Base-by-base conservation (phyloP, 2,329 filamentous ascomycete species). In the Pestalotiopsis fici region DNA sequence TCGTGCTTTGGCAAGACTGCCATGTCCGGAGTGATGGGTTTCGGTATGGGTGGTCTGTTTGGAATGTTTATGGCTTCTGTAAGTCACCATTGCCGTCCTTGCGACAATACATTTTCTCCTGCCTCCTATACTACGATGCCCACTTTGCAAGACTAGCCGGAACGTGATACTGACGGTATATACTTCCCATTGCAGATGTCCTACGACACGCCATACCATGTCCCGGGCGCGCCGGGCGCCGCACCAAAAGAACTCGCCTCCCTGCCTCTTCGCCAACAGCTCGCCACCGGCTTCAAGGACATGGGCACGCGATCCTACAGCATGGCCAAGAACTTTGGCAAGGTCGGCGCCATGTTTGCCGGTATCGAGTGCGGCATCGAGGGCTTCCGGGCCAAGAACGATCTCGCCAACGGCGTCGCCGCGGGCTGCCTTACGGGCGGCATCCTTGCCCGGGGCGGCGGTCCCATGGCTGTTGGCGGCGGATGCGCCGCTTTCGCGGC, bases 1-100 rank as follows among this genome's bases (percentile, higher is more conserved):
- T 97, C 93, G 39, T 99, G 96, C 78, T 89, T 91, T 27, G 91
- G 91, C 67, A 99, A 99, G 81, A 93, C 94, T 21, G 91, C 89
- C 73, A 92, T 99, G 82, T 93, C 95, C 0, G 96, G 95, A 67
- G 93, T 92, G 27, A 97, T 97, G 89, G 96, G 96, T 18, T 98
- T 98, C 75, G 96, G 91, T 47, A 91, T 99, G 72, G 96, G 96
- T 70, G 96, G 94, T 75, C 85, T 97, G 56, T 99, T 99, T 74
- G 96, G 96, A 73, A 87, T 98, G 75, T 99, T 99, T 85, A 99
- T 98, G 95, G 94, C 95, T 68, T 96, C 93, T 76, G 94, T 97
- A 90, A 71, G 91, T 85, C 25, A 13, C 13, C 25, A 23, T 13
- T 35, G 27, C 3, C 18, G 7, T 21, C 28, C 57, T 9, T 11